phyloP scores from a whole-genome alignment of 2,329 filamentous ascomycete species.

The Ustulina deusta region DNA sequence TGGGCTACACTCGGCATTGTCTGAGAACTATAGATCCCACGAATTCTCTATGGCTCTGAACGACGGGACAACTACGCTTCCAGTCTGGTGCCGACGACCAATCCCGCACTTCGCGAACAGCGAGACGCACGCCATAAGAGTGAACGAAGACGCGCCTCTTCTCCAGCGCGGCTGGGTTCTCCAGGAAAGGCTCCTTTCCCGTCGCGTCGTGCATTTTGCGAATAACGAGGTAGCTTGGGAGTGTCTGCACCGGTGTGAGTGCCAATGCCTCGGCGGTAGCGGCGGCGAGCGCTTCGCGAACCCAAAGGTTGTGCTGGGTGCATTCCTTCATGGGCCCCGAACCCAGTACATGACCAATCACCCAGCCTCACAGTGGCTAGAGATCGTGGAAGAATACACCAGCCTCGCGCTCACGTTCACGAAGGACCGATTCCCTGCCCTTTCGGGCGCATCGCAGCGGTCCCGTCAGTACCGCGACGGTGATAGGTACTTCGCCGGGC shows the following conservation, averaged over 20 bases:
- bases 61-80: not conserved
- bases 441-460: slow-evolving; percentile 13
- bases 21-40: not conserved
- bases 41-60: not conserved
- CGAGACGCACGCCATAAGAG: not conserved
- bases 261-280: slow-evolving; percentile 2
- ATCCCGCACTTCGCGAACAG: slow-evolving; percentile 14
- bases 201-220: slow-evolving; percentile 2
- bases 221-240: slow-evolving; percentile 7
- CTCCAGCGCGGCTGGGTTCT: slow-evolving; percentile 12
- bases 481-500: slow-evolving; percentile 15
- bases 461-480: slow-evolving; percentile 6
- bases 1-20: slow-evolving; percentile 1
- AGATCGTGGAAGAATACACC: slow-evolving; percentile 14
- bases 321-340: slow-evolving; percentile 12
- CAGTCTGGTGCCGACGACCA: slow-evolving; percentile 1
- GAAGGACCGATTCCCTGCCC: slow-evolving; percentile 3
- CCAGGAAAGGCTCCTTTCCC: slow-evolving; percentile 7
- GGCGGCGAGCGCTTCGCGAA: not conserved
- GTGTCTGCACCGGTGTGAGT: slow-evolving; percentile 8
- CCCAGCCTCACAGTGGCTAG: not conserved
- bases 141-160: not conserved
- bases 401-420: slow-evolving; percentile 13
- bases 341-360: not conserved
- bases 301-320: not conserved